A percentile compares a stretch with the other conserved stretches of the same genome.
Conservation (phyloP, 768 basidiomycete genomes). For the Myochromella boudieri region DNA sequence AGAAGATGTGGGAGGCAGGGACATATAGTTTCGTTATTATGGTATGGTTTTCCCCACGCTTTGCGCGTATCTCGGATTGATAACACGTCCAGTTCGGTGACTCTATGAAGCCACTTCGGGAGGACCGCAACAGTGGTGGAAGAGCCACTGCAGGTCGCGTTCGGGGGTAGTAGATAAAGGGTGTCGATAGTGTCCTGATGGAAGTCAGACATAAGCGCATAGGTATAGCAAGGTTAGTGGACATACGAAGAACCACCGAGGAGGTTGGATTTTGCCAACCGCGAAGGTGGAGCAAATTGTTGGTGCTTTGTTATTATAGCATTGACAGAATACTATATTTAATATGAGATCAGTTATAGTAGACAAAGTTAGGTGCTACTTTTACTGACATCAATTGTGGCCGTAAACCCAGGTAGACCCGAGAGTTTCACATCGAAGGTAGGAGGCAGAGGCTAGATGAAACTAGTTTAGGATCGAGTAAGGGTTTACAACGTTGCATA, state of each 20-base stretch:
- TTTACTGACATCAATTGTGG: constrained; percentile 49
- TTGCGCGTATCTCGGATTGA: constrained; percentile 40
- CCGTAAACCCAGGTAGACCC: constrained; percentile 72
- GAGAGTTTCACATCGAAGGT: constrained; percentile 66
- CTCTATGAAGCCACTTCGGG: constrained; percentile 39
- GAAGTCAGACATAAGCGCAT: not conserved
- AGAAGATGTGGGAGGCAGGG: constrained; percentile 60
- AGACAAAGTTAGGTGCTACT: not conserved
- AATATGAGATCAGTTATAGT: not conserved
- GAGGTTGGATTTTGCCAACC: constrained; percentile 48
- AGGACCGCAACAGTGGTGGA: constrained; percentile 42
- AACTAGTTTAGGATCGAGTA: not conserved
- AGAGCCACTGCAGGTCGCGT: constrained; percentile 56
- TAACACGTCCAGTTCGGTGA: constrained; percentile 51
- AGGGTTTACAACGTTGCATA: no score
- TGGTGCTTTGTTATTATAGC: constrained; percentile 49
- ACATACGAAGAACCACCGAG: constrained; percentile 58
- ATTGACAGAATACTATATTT: constrained; percentile 53
- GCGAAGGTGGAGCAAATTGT: constrained; percentile 31
- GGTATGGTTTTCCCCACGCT: constrained; percentile 35
- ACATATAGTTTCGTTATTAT: constrained; percentile 47
- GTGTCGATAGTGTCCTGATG: constrained; percentile 45
- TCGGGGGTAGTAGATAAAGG: constrained; percentile 67
- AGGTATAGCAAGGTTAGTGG: not conserved
- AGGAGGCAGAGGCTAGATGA: constrained; percentile 62